phyloP scores from a whole-genome alignment of 352 stramenopile genomes.

The Phytophthora hibernalis region DNA sequence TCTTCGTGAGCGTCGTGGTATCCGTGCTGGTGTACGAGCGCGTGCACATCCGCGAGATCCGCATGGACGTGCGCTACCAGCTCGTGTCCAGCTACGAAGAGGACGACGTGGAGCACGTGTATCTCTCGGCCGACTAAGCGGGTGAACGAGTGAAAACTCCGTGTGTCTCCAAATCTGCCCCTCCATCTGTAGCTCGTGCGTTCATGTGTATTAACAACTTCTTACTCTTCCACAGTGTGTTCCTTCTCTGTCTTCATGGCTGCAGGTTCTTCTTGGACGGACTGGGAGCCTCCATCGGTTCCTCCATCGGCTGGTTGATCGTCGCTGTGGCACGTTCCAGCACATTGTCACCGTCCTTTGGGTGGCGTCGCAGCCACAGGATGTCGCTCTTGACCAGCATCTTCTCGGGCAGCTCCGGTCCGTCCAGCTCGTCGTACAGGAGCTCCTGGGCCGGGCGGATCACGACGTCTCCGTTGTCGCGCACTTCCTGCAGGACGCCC shows the following conservation, averaged over 20 bases:
- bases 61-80: slow-evolving; percentile 71
- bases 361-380: slow-evolving; percentile 32
- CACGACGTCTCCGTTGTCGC: slow-evolving; percentile 28
- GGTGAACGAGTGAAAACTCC: too few relatives aligned
- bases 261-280: slow-evolving; percentile 17
- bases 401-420: slow-evolving; percentile 26
- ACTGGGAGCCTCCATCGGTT: slow-evolving; percentile 7
- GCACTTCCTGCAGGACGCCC: slow-evolving; percentile 25
- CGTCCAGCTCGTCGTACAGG: slow-evolving; percentile 33
- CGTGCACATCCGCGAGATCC: slow-evolving; percentile 69
- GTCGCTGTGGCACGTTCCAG: not conserved
- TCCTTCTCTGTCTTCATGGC: slow-evolving; percentile 14
- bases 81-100: slow-evolving; percentile 84
- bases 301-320: slow-evolving; percentile 15
- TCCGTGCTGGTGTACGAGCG: slow-evolving; percentile 83
- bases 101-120: slow-evolving; percentile 82
- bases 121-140: slow-evolving; percentile 71
- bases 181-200: slow-evolving; percentile 28
- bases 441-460: slow-evolving; percentile 37
- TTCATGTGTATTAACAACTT: slow-evolving; percentile 31
- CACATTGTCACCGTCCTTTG: slow-evolving; percentile 10
- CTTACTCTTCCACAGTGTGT: too few relatives aligned
- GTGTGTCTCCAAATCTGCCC: slow-evolving; percentile 1
- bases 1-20: slow-evolving; percentile 77
- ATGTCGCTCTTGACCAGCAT: slow-evolving; percentile 36